Percentiles rank a stretch among this genome's conserved stretches.
Evolutionary conservation across 1,139 yeast species (phyloP).

Genomic region (Nakaseomyces uthaithaninus): DNA sequence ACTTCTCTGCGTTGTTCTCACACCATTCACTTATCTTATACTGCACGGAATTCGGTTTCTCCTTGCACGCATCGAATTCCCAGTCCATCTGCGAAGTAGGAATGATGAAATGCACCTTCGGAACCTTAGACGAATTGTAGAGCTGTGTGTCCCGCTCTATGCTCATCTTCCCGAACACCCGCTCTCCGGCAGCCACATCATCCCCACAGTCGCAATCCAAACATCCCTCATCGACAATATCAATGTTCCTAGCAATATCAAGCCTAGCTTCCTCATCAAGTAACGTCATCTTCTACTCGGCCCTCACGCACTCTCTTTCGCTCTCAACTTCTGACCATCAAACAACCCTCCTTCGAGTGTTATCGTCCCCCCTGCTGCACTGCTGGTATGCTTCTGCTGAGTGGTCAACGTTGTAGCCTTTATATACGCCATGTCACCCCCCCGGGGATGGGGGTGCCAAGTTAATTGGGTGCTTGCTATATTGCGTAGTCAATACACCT

Average conservation of each 20-base stretch:
- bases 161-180: constrained; percentile 33
- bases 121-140: constrained; percentile 64
- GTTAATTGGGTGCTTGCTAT: no score
- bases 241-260: constrained; percentile 11
- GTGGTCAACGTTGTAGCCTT: no score
- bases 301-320: no score
- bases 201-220: constrained; percentile 15
- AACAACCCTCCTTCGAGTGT: no score
- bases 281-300: not conserved
- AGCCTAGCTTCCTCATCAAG: constrained; percentile 5
- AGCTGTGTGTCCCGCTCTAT: constrained; percentile 47
- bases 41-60: constrained; percentile 45
- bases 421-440: no score
- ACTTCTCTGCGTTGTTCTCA: constrained; percentile 11
- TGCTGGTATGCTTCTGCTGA: no score
- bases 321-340: no score
- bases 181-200: constrained; percentile 19
- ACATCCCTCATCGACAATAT: constrained; percentile 8
- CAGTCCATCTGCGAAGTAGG: constrained; percentile 84
- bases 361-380: no score
- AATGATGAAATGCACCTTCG: constrained; percentile 62
- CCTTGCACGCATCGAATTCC: constrained; percentile 62
- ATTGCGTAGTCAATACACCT: no score
- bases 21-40: constrained; percentile 45
- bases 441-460: no score